phyloP scores from a whole-genome alignment of 441 rosid genomes.

The Breynia disticha region DNA sequence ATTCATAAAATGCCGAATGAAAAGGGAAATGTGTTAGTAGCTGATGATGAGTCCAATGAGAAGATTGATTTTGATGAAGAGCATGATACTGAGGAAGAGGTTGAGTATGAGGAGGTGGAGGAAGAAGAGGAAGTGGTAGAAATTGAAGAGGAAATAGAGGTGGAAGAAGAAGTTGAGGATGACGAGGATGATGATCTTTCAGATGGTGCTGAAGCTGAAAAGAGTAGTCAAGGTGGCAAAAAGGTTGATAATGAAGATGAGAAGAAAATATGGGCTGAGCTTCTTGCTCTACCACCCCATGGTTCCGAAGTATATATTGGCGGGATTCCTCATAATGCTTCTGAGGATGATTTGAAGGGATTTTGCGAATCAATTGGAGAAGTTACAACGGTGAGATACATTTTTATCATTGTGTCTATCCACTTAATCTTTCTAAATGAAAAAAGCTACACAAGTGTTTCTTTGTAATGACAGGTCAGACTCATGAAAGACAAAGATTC shows the following conservation, averaged over 20 bases:
- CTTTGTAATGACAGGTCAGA: constrained; percentile 36
- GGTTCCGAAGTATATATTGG: constrained; percentile 94
- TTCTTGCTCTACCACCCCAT: constrained; percentile 85
- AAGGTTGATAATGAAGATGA: constrained; percentile 32
- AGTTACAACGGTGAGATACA: constrained; percentile 54
- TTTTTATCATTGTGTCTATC: not conserved
- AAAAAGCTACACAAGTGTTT: not conserved
- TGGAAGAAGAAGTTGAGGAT: constrained; percentile 54
- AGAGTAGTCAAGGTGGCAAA: constrained; percentile 13
- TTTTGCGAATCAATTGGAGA: constrained; percentile 82
- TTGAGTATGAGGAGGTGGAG: constrained; percentile 51
- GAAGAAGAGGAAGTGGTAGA: constrained; percentile 69
- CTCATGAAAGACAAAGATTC: constrained; percentile 70
- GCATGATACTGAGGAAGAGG: constrained; percentile 40
- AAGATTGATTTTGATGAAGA: constrained; percentile 55
- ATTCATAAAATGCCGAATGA: constrained; percentile 55
- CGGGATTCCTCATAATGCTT: constrained; percentile 62
- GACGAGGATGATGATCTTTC: constrained; percentile 42
- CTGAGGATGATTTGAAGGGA: constrained; percentile 56
- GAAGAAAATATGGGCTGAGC: constrained; percentile 48
- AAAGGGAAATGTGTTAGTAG: constrained; percentile 38
- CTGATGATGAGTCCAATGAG: constrained; percentile 38
- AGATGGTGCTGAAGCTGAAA: constrained; percentile 17
- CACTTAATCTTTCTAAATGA: not conserved
- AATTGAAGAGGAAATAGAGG: constrained; percentile 55